Percentiles rank a stretch among this genome's conserved stretches.
Evolutionary conservation across 2,329 filamentous ascomycete genomes (phyloP).

Genomic region (Epichloe uncinata): DNA sequence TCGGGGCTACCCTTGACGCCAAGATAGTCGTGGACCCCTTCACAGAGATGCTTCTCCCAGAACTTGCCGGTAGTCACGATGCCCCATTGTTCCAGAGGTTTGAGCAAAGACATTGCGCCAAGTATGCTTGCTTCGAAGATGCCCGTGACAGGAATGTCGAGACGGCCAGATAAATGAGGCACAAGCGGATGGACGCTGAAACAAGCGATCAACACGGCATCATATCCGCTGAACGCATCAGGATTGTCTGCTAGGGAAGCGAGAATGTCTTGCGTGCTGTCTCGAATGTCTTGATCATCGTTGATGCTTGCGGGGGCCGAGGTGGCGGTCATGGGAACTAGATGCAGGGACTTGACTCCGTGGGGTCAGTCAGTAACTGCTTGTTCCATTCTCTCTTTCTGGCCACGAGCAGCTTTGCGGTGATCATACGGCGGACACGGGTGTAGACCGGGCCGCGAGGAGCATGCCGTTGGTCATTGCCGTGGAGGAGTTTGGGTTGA

Average conservation of each 20-base stretch:
- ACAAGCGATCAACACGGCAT: conserved; percentile 78
- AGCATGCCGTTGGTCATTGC: conserved; percentile 57
- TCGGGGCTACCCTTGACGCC: conserved; percentile 27
- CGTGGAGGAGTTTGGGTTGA: conserved; percentile 68
- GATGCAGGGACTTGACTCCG: conserved; percentile 36
- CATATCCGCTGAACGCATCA: conserved; percentile 32
- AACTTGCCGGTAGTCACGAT: conserved; percentile 79
- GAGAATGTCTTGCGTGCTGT: conserved; percentile 50
- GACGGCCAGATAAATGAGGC: conserved; percentile 30
- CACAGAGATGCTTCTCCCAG: conserved; percentile 61
- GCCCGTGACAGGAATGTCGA: conserved; percentile 31
- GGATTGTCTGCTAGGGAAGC: conserved; percentile 32
- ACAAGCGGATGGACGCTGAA: conserved; percentile 79
- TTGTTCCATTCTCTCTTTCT: not conserved
- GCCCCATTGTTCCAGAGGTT: conserved; percentile 47
- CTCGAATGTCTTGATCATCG: conserved; percentile 51
- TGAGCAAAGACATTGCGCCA: conserved; percentile 40
- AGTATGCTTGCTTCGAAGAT: conserved; percentile 80
- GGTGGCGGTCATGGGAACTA: conserved; percentile 55
- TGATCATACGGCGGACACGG: conserved; percentile 16
- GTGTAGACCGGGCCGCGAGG: conserved; percentile 8
- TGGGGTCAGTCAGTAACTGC: not conserved
- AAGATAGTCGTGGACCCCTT: conserved; percentile 52
- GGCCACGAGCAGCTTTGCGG: too few species aligned
- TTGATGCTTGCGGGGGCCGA: conserved; percentile 64